Evolutionary conservation across 2,329 filamentous ascomycete species (phyloP).

Genomic region (Trichoderma sp.): DNA sequence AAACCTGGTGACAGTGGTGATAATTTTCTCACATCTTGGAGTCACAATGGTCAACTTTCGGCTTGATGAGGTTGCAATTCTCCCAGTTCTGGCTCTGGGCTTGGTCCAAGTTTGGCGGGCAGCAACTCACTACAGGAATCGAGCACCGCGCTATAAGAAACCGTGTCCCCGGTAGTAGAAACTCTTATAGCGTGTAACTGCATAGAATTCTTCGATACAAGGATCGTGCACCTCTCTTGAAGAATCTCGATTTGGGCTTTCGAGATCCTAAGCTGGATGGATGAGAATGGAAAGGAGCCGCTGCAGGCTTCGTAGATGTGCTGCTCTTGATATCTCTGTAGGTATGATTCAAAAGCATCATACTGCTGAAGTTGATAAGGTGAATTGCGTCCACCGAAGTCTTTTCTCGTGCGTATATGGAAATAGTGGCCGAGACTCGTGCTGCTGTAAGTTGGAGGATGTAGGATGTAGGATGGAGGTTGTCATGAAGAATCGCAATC

Average conservation of each 20-base stretch:
- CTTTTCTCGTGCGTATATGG: background rate
- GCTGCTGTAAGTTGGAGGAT: background rate
- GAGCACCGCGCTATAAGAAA: background rate
- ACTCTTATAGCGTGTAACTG: background rate
- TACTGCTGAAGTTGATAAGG: background rate
- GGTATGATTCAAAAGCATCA: background rate
- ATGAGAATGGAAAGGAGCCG: background rate
- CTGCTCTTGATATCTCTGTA: background rate
- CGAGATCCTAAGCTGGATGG: too few species aligned
- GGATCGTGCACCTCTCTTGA: background rate
- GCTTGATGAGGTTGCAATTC: background rate
- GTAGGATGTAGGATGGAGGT: background rate
- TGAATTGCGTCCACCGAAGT: rapidly evolving
- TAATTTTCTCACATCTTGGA: background rate
- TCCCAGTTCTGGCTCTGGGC: background rate
- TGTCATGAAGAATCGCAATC: background rate
- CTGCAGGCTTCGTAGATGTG: background rate
- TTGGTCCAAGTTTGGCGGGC: background rate
- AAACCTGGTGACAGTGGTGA: background rate
- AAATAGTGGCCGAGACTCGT: background rate
- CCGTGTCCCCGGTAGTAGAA: background rate
- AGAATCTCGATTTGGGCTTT: background rate
- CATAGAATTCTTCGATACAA: background rate
- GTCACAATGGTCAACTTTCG: background rate
- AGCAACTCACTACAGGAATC: background rate